phyloP scores from a whole-genome alignment of 805 yeast genomes.

The Suhomyces faveliae region DNA sequence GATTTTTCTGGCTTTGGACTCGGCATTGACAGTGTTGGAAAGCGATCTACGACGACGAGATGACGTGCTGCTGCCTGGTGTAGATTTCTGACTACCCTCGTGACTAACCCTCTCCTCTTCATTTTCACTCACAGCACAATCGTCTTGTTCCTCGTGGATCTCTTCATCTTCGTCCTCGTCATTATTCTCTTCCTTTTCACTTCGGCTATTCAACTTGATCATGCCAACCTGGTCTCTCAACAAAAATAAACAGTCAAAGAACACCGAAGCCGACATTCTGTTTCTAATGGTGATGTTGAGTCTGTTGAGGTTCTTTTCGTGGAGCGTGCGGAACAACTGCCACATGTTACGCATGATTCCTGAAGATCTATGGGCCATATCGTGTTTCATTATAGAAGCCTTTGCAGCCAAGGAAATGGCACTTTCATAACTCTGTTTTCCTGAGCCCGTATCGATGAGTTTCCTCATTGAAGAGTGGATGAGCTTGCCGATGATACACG shows the following conservation, averaged over 20 bases:
- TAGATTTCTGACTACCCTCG: slow-evolving; percentile 27
- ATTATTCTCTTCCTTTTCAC: slow-evolving; percentile 18
- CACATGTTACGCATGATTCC: slow-evolving; percentile 94
- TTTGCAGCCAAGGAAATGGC: slow-evolving; percentile 69
- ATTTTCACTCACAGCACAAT: slow-evolving; percentile 22
- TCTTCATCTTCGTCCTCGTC: slow-evolving; percentile 17
- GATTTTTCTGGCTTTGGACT: slow-evolving; percentile 68
- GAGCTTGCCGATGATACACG: slow-evolving; percentile 77
- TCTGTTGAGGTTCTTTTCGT: slow-evolving; percentile 46
- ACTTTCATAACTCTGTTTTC: slow-evolving; percentile 63
- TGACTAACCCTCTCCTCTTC: slow-evolving; percentile 10
- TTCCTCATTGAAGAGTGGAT: slow-evolving; percentile 71
- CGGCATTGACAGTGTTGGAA: slow-evolving; percentile 60
- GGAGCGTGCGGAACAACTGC: slow-evolving; percentile 74
- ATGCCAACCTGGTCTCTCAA: slow-evolving; percentile 86
- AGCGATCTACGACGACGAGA: slow-evolving; percentile 48
- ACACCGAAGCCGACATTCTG: slow-evolving; percentile 88
- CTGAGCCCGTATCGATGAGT: slow-evolving; percentile 66
- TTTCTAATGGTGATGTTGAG: slow-evolving; percentile 62
- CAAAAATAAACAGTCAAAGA: slow-evolving; percentile 86
- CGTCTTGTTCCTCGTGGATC: slow-evolving; percentile 15
- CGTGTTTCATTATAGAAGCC: slow-evolving; percentile 87
- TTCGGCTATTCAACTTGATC: slow-evolving; percentile 53
- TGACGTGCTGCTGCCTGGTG: slow-evolving; percentile 39
- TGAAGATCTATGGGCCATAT: slow-evolving; percentile 87